Evolutionary conservation across 2,329 filamentous ascomycete genomes (phyloP), one percentile per base, ranked within the genome.

Genomic region (Ophiosphaerella narmari): DNA sequence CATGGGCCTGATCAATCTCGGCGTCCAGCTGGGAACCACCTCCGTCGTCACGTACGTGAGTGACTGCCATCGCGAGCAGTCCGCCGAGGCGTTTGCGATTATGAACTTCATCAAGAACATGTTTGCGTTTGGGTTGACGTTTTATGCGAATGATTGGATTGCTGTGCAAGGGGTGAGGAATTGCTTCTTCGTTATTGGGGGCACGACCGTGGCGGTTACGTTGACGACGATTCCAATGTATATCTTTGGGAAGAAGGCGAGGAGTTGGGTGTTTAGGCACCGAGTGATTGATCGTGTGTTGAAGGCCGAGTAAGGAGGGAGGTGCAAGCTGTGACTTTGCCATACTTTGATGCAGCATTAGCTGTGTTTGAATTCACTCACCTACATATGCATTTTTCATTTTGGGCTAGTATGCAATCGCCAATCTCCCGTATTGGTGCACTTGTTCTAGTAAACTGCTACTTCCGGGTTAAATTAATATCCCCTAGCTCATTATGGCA

Each of bases 201-300:
- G 62, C 0, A 59, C 50, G 0, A 65, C 62, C 0, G 36, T 55
- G 5, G 60, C 59, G 16, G 62, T 59, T 3, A 62, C 62, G 3
- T n/a, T 65, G 6, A 47, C 49, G 8, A 65, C 60, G 5, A 54
- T 65, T 18, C 60, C 62, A 0, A 65, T 65, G 62, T 65, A 65
- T 33, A 57, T 65, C n/a, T 65, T 41, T 18, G 62, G 62, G 9
- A 65, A 65, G 46, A 55, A 46, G 31, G 61, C 60, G 7, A 49
- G 63, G 31, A 65, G 59, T 39, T 66, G 61, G 78, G 79, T 54
- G 54, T 67, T 43, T 59, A 72, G 44, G 16, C 31, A 43, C 11
- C 38, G 54, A 2, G 52, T 64, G 3, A 29, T 64, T 14, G 61
- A 64, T 36, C 50, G 55, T 12, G 59, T 62, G 9, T 37, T 60